These are phyloP conservation scores for Amoebophrya sp. DNA, from an alignment of 169 alveolate genomes.

Conservation along the genomic window DNA sequence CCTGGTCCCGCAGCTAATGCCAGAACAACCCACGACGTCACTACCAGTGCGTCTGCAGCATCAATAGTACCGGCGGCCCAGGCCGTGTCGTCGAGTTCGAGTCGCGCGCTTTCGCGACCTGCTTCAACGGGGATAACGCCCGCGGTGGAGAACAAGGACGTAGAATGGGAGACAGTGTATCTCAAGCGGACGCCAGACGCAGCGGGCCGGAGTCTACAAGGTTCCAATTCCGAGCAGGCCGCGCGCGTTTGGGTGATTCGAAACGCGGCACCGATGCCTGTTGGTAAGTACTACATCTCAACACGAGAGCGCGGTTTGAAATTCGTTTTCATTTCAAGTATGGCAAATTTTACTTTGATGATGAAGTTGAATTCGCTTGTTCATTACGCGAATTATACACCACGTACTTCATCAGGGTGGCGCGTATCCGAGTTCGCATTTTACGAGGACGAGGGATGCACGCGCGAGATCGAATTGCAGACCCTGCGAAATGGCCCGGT, in stretches of 20 bases:
- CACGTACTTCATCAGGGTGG: neutral
- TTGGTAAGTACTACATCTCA: neutral
- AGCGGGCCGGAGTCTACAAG: neutral
- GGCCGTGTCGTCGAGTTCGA: too few relatives aligned
- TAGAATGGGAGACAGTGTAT: too few relatives aligned
- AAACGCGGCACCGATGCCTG: neutral
- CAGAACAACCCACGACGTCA: too few relatives aligned
- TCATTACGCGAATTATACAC: neutral
- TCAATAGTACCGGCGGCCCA: too few relatives aligned
- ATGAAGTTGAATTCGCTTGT: neutral
- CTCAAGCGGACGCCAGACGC: neutral
- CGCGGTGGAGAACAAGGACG: too few relatives aligned
- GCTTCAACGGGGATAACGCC: too few relatives aligned
- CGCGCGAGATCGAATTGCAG: neutral
- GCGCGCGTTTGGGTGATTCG: constrained; percentile 14
- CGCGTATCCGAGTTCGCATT: neutral
- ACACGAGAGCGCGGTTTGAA: neutral
- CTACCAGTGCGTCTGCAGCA: too few relatives aligned
- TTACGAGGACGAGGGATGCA: neutral
- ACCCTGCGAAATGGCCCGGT: neutral
- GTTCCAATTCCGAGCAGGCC: constrained; percentile 8
- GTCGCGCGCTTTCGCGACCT: too few relatives aligned
- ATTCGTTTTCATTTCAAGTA: neutral
- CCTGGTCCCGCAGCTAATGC: too few relatives aligned
- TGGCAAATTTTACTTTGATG: neutral